Evolutionary conservation across 768 basidiomycete species (phyloP).

Genomic region (Galerina marginata): DNA sequence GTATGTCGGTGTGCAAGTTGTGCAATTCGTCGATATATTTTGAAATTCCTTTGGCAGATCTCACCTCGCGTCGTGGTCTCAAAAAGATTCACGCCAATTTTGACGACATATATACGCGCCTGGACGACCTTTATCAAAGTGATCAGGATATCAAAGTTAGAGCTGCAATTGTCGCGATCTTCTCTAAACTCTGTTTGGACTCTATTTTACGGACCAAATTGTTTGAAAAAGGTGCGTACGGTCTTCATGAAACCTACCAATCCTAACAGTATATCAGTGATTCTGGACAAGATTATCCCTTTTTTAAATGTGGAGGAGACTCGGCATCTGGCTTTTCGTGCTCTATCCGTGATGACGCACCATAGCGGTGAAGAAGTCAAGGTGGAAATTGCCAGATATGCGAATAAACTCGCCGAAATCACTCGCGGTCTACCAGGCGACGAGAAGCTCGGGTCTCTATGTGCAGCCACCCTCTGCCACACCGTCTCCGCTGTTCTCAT

Average conservation of each 20-base stretch:
- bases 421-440: slow-evolving; percentile 58
- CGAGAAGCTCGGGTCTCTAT: slow-evolving; percentile 49
- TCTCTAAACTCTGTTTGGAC: slow-evolving; percentile 66
- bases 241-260: not conserved
- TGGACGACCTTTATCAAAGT: slow-evolving; percentile 23
- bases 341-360: slow-evolving; percentile 62
- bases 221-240: slow-evolving; percentile 53
- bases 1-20: no score
- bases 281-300: slow-evolving; percentile 56
- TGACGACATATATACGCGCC: no score
- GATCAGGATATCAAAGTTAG: slow-evolving; percentile 48
- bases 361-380: slow-evolving; percentile 59
- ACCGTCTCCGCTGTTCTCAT: slow-evolving; percentile 50
- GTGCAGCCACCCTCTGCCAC: slow-evolving; percentile 59
- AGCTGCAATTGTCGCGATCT: slow-evolving; percentile 65
- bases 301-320: slow-evolving; percentile 52
- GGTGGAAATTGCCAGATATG: slow-evolving; percentile 53
- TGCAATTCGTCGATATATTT: no score
- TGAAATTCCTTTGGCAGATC: slow-evolving; percentile 40
- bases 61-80: slow-evolving; percentile 34
- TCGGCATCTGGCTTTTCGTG: slow-evolving; percentile 57
- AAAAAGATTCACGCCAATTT: no score
- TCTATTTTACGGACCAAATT: slow-evolving; percentile 63
- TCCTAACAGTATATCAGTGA: not conserved
- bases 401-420: slow-evolving; percentile 46